Evolutionary conservation across 2,329 filamentous ascomycete species (phyloP), one percentile per base, ranked within the genome.

Genomic region (Cladosporium sp.): DNA sequence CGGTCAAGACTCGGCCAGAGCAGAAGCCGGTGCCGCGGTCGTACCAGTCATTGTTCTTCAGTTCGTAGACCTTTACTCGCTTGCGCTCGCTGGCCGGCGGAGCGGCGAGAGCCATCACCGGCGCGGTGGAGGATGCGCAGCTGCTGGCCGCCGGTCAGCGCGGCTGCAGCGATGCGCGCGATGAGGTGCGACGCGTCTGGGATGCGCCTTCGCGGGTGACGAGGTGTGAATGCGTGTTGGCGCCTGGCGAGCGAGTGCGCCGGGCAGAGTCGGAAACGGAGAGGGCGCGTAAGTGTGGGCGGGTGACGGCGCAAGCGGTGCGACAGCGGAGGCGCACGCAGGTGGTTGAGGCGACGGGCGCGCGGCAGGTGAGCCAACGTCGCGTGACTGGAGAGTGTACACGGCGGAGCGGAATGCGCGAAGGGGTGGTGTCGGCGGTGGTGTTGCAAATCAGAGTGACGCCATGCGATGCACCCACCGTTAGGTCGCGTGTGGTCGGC

Each of bases 11-110:
- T 59, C 84, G 80, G 44, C 91, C 90, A 55, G 83, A 88, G 71
- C 93, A 97, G 72, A 96, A 96, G 58, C 93, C 93, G 44, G 93
- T 98, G 59, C 93, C 93, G 66, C 92, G 82, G 74, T 98, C 93
- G 70, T 92, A 96, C 93, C 93, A 98, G 82, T 97, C 93, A 79
- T 95, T 95, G 74, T 95, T 90, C 71, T 89, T 89, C 66, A 98
- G 81, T 77, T 97, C 93, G 73, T 98, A 98, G 69, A 98, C 93
- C 79, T 98, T 98, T 73, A 97, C 93, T 79, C 93, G 75, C 68
- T 76, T 77, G 66, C 73, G 73, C 65, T 77, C 74, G 63, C 73
- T 75, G 60, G 72, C 68, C 52, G 52, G 52, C 37, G 50, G 44
- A 58, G 74, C 72, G 62, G 60, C 60, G 55, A 60, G 57, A 55